Percentiles rank a stretch among this genome's conserved stretches.
Evolutionary conservation across 2,329 filamentous ascomycete species (phyloP).

Genomic region (Fusarium hostae): DNA sequence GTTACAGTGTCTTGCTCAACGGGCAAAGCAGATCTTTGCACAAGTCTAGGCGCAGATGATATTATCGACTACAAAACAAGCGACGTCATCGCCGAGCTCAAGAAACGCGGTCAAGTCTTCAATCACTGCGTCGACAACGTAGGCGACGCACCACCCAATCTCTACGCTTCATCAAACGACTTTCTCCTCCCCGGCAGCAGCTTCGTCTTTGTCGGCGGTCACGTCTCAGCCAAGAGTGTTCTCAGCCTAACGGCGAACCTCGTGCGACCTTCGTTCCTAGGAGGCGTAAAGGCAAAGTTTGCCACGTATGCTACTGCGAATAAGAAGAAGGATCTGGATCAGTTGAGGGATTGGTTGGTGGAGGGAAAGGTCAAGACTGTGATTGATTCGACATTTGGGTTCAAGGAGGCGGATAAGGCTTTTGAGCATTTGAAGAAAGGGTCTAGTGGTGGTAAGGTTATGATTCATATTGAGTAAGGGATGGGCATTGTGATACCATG

Average conservation of each 20-base stretch:
- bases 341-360: constrained; percentile 65
- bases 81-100: constrained; percentile 60
- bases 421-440: constrained; percentile 69
- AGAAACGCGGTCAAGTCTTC: constrained; percentile 59
- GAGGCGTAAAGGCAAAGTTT: constrained; percentile 56
- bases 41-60: constrained; percentile 70
- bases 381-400: constrained; percentile 65
- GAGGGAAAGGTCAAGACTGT: constrained; percentile 68
- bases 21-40: constrained; percentile 66
- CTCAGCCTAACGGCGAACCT: constrained; percentile 41
- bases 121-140: constrained; percentile 70
- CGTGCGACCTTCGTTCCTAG: constrained; percentile 50
- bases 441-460: constrained; percentile 69
- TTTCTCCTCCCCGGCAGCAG: constrained; percentile 61
- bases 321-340: constrained; percentile 57
- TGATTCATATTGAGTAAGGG: constrained; percentile 49
- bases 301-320: constrained; percentile 54
- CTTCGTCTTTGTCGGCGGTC: constrained; percentile 63
- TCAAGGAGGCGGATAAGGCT: constrained; percentile 66
- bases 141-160: constrained; percentile 56
- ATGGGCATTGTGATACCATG: constrained; percentile 8
- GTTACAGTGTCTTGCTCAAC: constrained; percentile 72
- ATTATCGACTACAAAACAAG: constrained; percentile 69
- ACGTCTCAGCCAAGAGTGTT: constrained; percentile 43
- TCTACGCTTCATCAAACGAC: constrained; percentile 63